Evolutionary conservation across 2,329 filamentous ascomycete genomes (phyloP), one percentile per base, ranked within the genome.

Genomic region (Cladosporium sp.): DNA sequence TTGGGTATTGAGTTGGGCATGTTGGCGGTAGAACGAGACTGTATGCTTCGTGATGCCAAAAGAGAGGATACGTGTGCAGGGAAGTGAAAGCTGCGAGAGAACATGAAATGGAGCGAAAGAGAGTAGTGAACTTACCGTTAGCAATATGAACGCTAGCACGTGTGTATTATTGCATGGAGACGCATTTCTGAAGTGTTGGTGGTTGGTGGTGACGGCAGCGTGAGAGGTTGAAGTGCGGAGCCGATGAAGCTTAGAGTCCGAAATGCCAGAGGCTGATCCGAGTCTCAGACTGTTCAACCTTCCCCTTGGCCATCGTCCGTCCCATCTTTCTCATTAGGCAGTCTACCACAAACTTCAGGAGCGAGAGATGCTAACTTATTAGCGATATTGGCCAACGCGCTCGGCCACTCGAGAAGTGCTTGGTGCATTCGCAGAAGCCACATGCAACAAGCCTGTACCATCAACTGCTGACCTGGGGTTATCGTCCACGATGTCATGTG

Each of bases 1-100:
- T 77, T 77, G 35, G 75, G 75, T 24, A 75, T 73, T 24, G 72
- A 71, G 55, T 64, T 66, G 45, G 69, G 67, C 73, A 75, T 75
- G 24, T 37, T 66, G 56, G 36, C 19, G 34, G 54, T 20, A 20
- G 19, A 19, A 20, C 28, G 52, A 25, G 39, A 45, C 22, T 47
- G 24, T 20, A 44, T 52, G 6, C 25, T 39, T 12, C 20, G 17
- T 34, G 57, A 44, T 19, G 52, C 22, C 7, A 39, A n/a, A 4
- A 47, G 52, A 35, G 19, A 37, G 7, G 28, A 34, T n/a, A 48
- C 19, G 17, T 44, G 34, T 5, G 45, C 15, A 55, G 39, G 40
- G 13, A 32, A 13, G 12, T 15, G 48, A 28, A 4, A 37, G 15
- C 25, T 3, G 24, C 52, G 52, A 37, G 28, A 51, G 32, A 37